These are phyloP conservation scores for Helicocarpus griseus DNA, from an alignment of 2,329 filamentous ascomycete species.

Conservation along the genomic window DNA sequence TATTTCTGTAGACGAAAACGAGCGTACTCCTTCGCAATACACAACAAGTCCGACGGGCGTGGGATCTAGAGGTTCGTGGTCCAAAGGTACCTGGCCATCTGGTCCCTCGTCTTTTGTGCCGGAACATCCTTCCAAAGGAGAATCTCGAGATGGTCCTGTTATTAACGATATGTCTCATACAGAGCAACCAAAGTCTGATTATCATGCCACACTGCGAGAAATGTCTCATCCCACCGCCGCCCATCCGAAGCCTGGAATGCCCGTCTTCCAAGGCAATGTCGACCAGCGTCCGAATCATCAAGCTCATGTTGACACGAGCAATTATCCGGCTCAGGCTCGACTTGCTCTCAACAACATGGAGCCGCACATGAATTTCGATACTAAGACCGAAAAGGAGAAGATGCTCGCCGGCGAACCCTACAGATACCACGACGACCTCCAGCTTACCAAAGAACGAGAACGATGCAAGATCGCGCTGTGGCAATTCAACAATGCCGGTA, in stretches of 20 bases:
- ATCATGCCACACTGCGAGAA: constrained; percentile 32
- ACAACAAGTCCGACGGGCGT: constrained; percentile 31
- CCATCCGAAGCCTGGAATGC: constrained; percentile 27
- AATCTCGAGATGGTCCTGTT: constrained; percentile 30
- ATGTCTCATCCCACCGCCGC: constrained; percentile 23
- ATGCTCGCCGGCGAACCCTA: constrained; percentile 79
- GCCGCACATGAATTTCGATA: constrained; percentile 29
- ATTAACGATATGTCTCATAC: constrained; percentile 32
- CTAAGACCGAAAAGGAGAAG: constrained; percentile 69
- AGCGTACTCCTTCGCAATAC: constrained; percentile 28
- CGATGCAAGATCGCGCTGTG: constrained; percentile 72
- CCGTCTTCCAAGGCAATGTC: constrained; percentile 27
- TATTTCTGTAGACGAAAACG: constrained; percentile 38
- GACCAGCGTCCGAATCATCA: constrained; percentile 29
- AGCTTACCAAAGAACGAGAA: constrained; percentile 74
- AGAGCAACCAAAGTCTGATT: constrained; percentile 27
- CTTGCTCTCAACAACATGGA: constrained; percentile 34
- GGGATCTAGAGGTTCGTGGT: constrained; percentile 28
- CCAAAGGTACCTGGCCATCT: constrained; percentile 30
- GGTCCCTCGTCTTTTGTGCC: constrained; percentile 28
- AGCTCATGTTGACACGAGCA: constrained; percentile 28
- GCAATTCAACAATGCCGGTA: constrained; percentile 76
- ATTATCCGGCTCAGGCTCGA: constrained; percentile 34
- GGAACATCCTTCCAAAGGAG: constrained; percentile 30
- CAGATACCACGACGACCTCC: constrained; percentile 60